phyloP scores from a whole-genome alignment of 352 stramenopile genomes.

The Phytophthora vignae region DNA sequence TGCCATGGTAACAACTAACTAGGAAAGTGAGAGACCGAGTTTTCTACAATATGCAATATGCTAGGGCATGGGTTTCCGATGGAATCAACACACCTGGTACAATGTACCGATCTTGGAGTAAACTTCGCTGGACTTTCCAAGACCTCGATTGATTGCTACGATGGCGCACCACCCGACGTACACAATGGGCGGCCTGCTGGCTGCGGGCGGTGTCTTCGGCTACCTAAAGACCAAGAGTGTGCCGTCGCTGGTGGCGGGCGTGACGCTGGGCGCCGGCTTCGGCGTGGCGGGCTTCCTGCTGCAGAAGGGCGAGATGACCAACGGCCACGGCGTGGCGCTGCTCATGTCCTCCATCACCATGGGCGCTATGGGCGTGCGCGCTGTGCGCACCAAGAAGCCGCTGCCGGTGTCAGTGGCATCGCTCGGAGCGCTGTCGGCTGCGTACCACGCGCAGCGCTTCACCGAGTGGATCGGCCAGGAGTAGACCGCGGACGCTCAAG shows the following conservation, averaged over 20 bases:
- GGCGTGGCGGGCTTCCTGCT: constrained; percentile 81
- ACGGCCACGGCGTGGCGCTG: constrained; percentile 83
- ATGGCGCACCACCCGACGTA: constrained; percentile 88
- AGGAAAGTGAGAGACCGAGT: too few relatives aligned
- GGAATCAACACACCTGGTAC: constrained; percentile 6
- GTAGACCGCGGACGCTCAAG: constrained; percentile 32
- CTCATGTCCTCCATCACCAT: constrained; percentile 88
- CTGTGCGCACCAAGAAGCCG: constrained; percentile 75
- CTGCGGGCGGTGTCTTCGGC: constrained; percentile 74
- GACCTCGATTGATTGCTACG: not conserved
- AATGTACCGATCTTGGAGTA: constrained; percentile 12
- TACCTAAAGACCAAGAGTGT: constrained; percentile 86
- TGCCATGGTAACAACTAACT: too few relatives aligned
- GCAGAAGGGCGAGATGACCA: constrained; percentile 81
- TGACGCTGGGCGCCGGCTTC: constrained; percentile 85
- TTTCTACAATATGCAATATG: not conserved
- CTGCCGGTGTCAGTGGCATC: constrained; percentile 80
- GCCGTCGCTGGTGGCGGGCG: constrained; percentile 81
- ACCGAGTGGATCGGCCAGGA: constrained; percentile 88
- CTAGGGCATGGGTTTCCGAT: not conserved
- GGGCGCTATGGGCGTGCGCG: constrained; percentile 85
- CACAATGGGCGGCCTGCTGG: constrained; percentile 78
- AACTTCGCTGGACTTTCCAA: constrained; percentile 7
- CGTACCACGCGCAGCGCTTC: constrained; percentile 87
- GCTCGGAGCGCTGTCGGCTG: constrained; percentile 76